These are phyloP conservation scores for Agaricales sp. DNA, from an alignment of 1,284 basidiomycete species.

Conservation along the genomic window DNA sequence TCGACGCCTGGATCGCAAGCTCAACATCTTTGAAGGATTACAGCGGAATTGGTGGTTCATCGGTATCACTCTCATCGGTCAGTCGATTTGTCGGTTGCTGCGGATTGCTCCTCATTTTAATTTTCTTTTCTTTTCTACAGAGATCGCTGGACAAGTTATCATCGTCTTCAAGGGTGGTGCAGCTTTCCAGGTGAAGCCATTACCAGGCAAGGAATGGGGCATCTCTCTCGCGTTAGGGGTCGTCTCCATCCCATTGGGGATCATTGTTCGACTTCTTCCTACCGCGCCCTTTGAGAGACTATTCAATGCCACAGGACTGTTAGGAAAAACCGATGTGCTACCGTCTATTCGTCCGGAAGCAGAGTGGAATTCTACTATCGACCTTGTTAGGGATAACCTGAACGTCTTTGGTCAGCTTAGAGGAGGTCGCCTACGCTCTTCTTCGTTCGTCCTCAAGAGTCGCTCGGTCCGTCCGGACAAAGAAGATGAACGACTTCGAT, in stretches of 20 bases:
- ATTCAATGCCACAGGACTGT: slow-evolving; percentile 56
- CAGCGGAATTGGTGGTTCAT: slow-evolving; percentile 81
- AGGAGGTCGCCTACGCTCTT: slow-evolving; percentile 77
- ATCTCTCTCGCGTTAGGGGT: slow-evolving; percentile 84
- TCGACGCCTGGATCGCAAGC: slow-evolving; percentile 72
- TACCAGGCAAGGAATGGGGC: slow-evolving; percentile 84
- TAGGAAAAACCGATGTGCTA: slow-evolving; percentile 58
- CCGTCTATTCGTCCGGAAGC: slow-evolving; percentile 54
- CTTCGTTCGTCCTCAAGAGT: slow-evolving; percentile 75
- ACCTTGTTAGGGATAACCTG: slow-evolving; percentile 80
- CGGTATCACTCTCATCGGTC: slow-evolving; percentile 77
- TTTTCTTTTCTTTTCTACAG: slow-evolving; percentile 29
- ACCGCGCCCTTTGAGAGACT: slow-evolving; percentile 71
- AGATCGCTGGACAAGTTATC: slow-evolving; percentile 79
- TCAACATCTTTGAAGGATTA: slow-evolving; percentile 89
- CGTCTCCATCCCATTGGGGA: slow-evolving; percentile 83
- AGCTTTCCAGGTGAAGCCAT: slow-evolving; percentile 83
- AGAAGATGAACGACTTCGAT: slow-evolving; percentile 34
- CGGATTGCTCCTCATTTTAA: slow-evolving; percentile 2
- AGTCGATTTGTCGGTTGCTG: slow-evolving; percentile 11
- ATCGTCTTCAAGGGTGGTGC: slow-evolving; percentile 90
- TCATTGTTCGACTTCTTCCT: slow-evolving; percentile 74
- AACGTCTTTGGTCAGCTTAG: slow-evolving; percentile 72
- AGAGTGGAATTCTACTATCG: slow-evolving; percentile 66
- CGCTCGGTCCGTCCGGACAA: slow-evolving; percentile 45